These are phyloP conservation scores for Xylariaceae sp. DNA, from an alignment of 2,329 filamentous ascomycete genomes.

Conservation along the genomic window DNA sequence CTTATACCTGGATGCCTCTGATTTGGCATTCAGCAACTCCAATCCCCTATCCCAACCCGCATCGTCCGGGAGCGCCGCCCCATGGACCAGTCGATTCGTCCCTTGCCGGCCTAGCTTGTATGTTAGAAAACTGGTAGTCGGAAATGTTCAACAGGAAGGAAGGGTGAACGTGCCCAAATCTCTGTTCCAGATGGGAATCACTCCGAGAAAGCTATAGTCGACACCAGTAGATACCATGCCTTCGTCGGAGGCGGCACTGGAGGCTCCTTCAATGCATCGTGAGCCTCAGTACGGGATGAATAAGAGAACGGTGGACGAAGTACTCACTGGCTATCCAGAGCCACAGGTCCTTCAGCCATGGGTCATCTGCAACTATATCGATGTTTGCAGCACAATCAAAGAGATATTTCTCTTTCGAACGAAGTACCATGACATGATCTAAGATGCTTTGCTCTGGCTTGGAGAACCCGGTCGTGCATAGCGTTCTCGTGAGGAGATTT, in stretches of 20 bases:
- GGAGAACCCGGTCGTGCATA: slow-evolving; percentile 42
- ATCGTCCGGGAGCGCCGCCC: slow-evolving; percentile 41
- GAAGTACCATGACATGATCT: slow-evolving; percentile 54
- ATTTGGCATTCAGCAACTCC: slow-evolving; percentile 59
- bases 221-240: slow-evolving; percentile 65
- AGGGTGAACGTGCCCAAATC: slow-evolving; percentile 50
- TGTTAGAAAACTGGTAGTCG: slow-evolving; percentile 14
- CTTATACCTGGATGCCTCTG: slow-evolving; percentile 56
- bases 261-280: slow-evolving; percentile 43
- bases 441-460: slow-evolving; percentile 46
- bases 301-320: slow-evolving; percentile 4
- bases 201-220: slow-evolving; percentile 71
- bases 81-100: slow-evolving; percentile 43
- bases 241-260: slow-evolving; percentile 57
- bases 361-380: slow-evolving; percentile 62
- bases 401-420: slow-evolving; percentile 57
- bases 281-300: slow-evolving; percentile 8
- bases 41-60: slow-evolving; percentile 58
- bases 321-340: slow-evolving; percentile 60
- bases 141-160: slow-evolving; percentile 1
- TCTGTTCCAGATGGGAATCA: slow-evolving; percentile 67
- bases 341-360: slow-evolving; percentile 76
- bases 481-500: slow-evolving; percentile 41
- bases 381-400: slow-evolving; percentile 62
- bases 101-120: slow-evolving; percentile 40